Base-by-base conservation (phyloP, 1,139 yeast species). In the Lodderomyces metapsilosis region DNA sequence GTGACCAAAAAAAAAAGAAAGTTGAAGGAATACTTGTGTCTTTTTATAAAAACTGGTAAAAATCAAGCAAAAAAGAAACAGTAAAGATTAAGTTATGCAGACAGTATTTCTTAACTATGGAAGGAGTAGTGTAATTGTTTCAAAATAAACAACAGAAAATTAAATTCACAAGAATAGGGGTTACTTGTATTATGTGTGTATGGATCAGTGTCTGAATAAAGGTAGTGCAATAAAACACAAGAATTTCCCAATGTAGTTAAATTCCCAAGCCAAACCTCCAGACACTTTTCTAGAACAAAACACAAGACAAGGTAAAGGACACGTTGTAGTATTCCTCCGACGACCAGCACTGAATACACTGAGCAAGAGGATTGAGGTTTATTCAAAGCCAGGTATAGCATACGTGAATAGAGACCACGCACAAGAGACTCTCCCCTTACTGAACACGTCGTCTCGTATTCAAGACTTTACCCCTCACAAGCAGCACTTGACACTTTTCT, bases 91-190 rank as follows among this genome's bases (percentile, higher is more conserved):
- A 25, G 4, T 25, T 28, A 28, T 28, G 32, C 32, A 28, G 32
- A 28, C 32, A 28, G 3, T 25, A 5, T 28, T 28, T 28, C 32
- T 28, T 28, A 28, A 28, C 32, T 28, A 28, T 15, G 18, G n/a
- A 6, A 15, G 15, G 15, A 11, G 32, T 28, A 28, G 32, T 28
- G 32, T 10, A 28, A 28, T 4, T 7, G 11, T 10, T 4, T 4
- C 32, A 28, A 15, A 15, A 16, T 4, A 15, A 28, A 18, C 32
- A 28, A 28, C 17, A 28, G 5, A 15, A 8, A 9, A 25, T n/a
- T 25, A n/a, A 12, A n/a, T 5, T n/a, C 4, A n/a, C n/a, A 12
- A 5, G 15, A 28, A 28, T 28, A 28, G 32, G 32, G 32, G 32
- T 15, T 15, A 9, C n/a, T 5, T 15, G 3, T 28, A 15, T 5